phyloP scores from a whole-genome alignment of 306 rosid species.

The Alnus glutinosa region DNA sequence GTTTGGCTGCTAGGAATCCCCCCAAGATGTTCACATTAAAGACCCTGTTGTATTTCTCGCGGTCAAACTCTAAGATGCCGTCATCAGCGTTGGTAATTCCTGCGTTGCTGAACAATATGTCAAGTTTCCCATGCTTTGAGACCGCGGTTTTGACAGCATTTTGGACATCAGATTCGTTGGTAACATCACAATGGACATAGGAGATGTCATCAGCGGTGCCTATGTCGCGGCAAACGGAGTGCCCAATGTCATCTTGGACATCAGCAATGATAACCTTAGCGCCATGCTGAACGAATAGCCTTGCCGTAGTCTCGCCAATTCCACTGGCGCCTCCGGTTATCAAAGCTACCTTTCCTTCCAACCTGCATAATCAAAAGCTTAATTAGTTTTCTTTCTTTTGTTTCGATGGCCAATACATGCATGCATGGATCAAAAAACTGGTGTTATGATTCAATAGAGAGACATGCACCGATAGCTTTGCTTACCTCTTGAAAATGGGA shows the following conservation, averaged over 20 bases:
- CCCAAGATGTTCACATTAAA: constrained; percentile 63
- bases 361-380: constrained; percentile 30
- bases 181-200: constrained; percentile 63
- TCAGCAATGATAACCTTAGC: constrained; percentile 68
- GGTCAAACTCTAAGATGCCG: not conserved
- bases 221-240: constrained; percentile 41
- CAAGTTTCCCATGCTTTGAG: constrained; percentile 53
- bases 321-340: constrained; percentile 84
- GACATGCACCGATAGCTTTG: no score
- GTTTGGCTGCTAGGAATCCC: constrained; percentile 66
- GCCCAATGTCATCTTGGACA: constrained; percentile 64
- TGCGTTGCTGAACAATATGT: constrained; percentile 72
- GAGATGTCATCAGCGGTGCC: constrained; percentile 10
- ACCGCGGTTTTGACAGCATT: constrained; percentile 48
- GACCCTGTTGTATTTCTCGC: constrained; percentile 50
- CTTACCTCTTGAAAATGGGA: no score
- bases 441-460: no score
- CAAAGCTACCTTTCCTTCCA: constrained; percentile 69
- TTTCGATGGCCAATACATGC: no score
- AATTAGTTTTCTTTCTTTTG: no score
- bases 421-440: no score
- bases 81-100: constrained; percentile 41
- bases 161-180: constrained; percentile 47
- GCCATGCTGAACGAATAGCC: constrained; percentile 54
- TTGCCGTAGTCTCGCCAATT: constrained; percentile 64